Evolutionary conservation across 2,329 filamentous ascomycete genomes (phyloP).

Genomic region (Exophiala lecanii-corni): DNA sequence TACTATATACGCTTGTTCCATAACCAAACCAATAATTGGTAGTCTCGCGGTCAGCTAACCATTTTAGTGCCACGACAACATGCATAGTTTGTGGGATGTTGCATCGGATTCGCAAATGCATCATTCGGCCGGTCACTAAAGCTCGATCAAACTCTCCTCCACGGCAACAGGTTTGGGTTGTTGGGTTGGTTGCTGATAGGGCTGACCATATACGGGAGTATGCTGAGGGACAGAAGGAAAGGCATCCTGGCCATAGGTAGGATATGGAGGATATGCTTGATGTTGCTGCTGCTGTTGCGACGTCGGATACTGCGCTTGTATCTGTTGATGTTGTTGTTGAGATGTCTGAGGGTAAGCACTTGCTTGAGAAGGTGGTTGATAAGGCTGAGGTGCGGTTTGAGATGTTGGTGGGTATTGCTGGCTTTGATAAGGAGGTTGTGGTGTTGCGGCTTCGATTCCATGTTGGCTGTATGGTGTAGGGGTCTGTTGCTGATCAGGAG

Average conservation of each 20-base stretch:
- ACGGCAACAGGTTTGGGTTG: slow-evolving; percentile 48
- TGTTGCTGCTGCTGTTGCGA: slow-evolving; percentile 33
- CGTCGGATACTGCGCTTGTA: slow-evolving; percentile 40
- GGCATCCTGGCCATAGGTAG: slow-evolving; percentile 53
- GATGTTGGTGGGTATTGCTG: slow-evolving; percentile 9
- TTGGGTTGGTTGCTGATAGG: slow-evolving; percentile 37
- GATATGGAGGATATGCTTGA: slow-evolving; percentile 35
- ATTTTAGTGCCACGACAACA: too few relatives aligned
- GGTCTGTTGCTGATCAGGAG: slow-evolving; percentile 14
- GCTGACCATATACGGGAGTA: slow-evolving; percentile 18
- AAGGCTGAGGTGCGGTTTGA: slow-evolving; percentile 12
- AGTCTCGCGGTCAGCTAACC: too few relatives aligned
- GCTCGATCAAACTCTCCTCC: slow-evolving; percentile 76
- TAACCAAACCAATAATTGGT: too few relatives aligned
- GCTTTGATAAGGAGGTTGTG: slow-evolving; percentile 9
- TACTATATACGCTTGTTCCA: too few relatives aligned
- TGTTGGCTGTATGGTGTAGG: slow-evolving; percentile 10
- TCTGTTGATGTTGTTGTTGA: slow-evolving; percentile 48
- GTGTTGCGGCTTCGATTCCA: slow-evolving; percentile 6
- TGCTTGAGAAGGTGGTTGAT: slow-evolving; percentile 6
- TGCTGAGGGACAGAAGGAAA: slow-evolving; percentile 65
- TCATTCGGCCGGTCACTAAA: too few relatives aligned
- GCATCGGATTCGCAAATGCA: too few relatives aligned
- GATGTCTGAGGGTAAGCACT: slow-evolving; percentile 29
- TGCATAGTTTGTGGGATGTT: too few relatives aligned